Evolutionary conservation across 169 alveolate genomes (phyloP), one percentile per base, ranked within the genome.

Genomic region (Eimeria acervulina): DNA sequence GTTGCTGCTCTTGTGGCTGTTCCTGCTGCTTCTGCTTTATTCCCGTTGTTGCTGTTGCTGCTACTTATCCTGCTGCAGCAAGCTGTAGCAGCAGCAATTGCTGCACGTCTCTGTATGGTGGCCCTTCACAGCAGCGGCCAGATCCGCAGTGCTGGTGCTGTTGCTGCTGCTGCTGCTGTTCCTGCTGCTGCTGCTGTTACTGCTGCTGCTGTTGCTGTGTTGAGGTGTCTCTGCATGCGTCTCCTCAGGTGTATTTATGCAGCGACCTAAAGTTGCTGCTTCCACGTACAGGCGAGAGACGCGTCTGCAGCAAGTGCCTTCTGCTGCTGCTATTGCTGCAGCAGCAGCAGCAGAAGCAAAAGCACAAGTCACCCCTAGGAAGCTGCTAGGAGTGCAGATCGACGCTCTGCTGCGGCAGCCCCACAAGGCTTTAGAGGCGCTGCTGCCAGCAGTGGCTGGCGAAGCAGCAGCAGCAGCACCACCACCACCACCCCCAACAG

Each of bases 301-400:
- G 47, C 84, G 84, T 26, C 84, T 72, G 52, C 84, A 36, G 42
- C 52, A 72, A 36, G 84, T 72, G 15, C 51, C 52, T 28, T 72
- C 66, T 47, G 90, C 70, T 80, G 61, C 84, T 72, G 76, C 76
- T 63, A n/a, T 63, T 23, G 84, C 84, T n/a, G 84, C 84, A 12
- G 84, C 84, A 12, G 84, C 84, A 28, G 92, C 47, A 36, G 78
- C 44, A 84, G 78, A 72, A 84, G 52, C 40, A 51, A 28, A 72
- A 40, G n/a, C 47, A 31, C 51, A 72, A 23, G 7, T 36, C 10
- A 72, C 47, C 1, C 44, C 44, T 0, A 15, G 44, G 92, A 68
- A 21, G 92, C 42, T 55, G 51, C 33, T 78, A 38, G 66, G 66
- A 13, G 63, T 19, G 28, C 17, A 44, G 8, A 19, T 78, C 15